Percentiles rank a stretch among this genome's conserved stretches.
These are phyloP conservation scores for Notholithocarpus densiflorus DNA, from an alignment of 306 rosid species.

Conservation along the genomic window DNA sequence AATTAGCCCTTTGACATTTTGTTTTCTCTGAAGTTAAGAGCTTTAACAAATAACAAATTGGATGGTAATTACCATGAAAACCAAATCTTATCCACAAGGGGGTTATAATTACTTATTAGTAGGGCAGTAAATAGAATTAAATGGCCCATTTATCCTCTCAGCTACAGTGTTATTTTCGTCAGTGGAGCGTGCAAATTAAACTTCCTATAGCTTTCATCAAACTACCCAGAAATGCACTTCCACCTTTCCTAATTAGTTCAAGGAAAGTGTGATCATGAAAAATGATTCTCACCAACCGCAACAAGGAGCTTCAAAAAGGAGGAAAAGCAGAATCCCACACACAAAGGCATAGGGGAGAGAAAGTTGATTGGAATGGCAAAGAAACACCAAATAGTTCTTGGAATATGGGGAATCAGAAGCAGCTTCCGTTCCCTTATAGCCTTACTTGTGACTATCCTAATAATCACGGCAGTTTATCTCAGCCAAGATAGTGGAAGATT, in stretches of 20 bases:
- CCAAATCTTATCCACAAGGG: too few species aligned
- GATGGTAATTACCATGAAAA: too few species aligned
- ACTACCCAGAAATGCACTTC: constrained; percentile 25
- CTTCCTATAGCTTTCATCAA: constrained; percentile 37
- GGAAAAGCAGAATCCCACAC: constrained; percentile 5
- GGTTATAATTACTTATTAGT: too few species aligned
- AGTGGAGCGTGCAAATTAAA: not conserved
- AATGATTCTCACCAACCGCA: constrained; percentile 48
- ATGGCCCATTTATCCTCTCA: too few species aligned
- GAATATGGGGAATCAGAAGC: constrained; percentile 56
- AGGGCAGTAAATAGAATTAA: too few species aligned
- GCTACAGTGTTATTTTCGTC: not conserved
- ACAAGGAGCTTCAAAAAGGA: constrained; percentile 38
- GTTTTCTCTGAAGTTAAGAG: too few species aligned
- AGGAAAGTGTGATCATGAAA: constrained; percentile 17
- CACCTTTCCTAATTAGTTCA: constrained; percentile 14
- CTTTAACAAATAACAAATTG: too few species aligned
- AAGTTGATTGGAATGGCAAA: constrained; percentile 27
- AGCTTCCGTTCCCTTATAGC: constrained; percentile 55
- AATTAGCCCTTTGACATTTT: too few species aligned
- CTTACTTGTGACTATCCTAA: constrained; percentile 44
- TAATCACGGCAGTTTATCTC: constrained; percentile 44
- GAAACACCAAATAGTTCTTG: constrained; percentile 25
- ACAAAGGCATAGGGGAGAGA: constrained; percentile 7
- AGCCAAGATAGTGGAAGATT: constrained; percentile 30